Percentiles rank a stretch among this genome's conserved stretches.
Evolutionary conservation across 106 monocot species (phyloP).

Genomic region (Acanthochlamys bracteata): DNA sequence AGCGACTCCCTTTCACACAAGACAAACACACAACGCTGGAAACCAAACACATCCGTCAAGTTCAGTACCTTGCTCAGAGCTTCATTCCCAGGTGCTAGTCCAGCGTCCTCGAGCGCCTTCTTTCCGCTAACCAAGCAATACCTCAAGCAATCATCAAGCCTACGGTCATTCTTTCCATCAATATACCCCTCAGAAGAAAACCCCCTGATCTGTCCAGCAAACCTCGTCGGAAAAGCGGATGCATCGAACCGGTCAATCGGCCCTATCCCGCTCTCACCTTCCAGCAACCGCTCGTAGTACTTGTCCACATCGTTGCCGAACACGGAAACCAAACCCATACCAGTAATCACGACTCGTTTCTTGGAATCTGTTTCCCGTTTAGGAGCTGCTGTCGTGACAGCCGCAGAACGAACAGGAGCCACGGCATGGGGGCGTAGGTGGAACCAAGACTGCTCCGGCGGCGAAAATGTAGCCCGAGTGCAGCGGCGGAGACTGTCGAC

Average conservation of each 20-base stretch:
- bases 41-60: not conserved
- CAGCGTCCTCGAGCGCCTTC: slow-evolving; percentile 79
- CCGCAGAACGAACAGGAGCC: slow-evolving; percentile 15
- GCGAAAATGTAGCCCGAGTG: not conserved
- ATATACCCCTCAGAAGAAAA: slow-evolving; percentile 87
- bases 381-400: slow-evolving; percentile 30
- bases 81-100: slow-evolving; percentile 27
- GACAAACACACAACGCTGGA: no score
- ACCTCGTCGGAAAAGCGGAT: slow-evolving; percentile 78
- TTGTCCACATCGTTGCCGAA: slow-evolving; percentile 91
- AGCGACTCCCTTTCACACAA: no score
- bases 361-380: slow-evolving; percentile 84
- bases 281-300: slow-evolving; percentile 70
- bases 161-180: slow-evolving; percentile 78
- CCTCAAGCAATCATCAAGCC: slow-evolving; percentile 69
- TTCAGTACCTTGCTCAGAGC: slow-evolving; percentile 35
- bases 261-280: slow-evolving; percentile 81
- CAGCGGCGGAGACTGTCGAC: slow-evolving; percentile 17
- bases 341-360: slow-evolving; percentile 91
- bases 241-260: slow-evolving; percentile 84
- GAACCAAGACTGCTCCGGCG: not conserved
- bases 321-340: slow-evolving; percentile 91
- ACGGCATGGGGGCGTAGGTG: not conserved
- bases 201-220: slow-evolving; percentile 82
- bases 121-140: slow-evolving; percentile 86